Base-by-base conservation (phyloP, 2,329 filamentous ascomycete species). In the Pestalotiopsis sp. region DNA sequence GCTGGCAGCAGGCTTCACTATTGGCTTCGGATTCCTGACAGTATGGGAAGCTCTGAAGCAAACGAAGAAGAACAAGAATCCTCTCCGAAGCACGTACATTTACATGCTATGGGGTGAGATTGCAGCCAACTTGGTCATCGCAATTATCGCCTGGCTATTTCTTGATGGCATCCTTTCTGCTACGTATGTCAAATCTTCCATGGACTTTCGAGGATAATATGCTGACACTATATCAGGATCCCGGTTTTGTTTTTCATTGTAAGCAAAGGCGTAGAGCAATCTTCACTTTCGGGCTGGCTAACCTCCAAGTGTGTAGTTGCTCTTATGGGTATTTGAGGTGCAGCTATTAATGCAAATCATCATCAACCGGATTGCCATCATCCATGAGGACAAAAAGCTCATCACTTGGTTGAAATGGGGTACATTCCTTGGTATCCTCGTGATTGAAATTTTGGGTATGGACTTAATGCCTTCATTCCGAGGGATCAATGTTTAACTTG, bases 341-440 rank as follows among this genome's bases (percentile, higher is more conserved):
- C 85, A 87, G 68, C 75, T 86, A 1, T 71, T 87, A 1, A 81
- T 86, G 76, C 84, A 87, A 70, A 87, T 88, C 60, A 86, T 87
- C 70, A 82, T 86, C 73, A 87, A 87, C 70, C 81, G 85, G 65
- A 83, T 86, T 24, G 79, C 81, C 0, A 79, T 88, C 52, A 81
- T 87, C 44, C 78, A 82, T 13, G 79, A 83, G 14, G 76, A 81
- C 57, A 76, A 75, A 26, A 74, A 71, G 0, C 80, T 79, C 1
- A 79, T 82, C 6, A 30, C 64, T 0, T 75, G 71, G 14, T 70
- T 88, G 35, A 86, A 87, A 76, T 85, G 82, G 82, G 78, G 78
- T 0, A 81, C 81, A 0, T 78, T 83, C 0, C 52, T 75, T 0
- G 17, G 83, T 3, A 85, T 88, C 64, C 83, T 81, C 1, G 39